Evolutionary conservation across 192 early-diverging fungal species (phyloP).

Genomic region (Linnemannia elongata): DNA sequence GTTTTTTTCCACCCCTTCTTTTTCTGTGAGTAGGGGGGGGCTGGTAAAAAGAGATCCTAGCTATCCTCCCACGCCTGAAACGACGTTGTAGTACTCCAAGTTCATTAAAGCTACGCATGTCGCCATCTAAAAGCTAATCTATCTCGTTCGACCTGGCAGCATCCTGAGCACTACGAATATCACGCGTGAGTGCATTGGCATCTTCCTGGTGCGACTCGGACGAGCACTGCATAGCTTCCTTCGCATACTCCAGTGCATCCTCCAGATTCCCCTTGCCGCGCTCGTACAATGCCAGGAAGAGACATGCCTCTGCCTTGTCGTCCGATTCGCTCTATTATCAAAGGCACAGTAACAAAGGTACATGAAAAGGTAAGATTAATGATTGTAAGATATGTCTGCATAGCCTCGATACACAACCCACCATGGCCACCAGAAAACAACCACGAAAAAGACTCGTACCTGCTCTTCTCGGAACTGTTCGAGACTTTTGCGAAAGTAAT

Average conservation of each 20-base stretch:
- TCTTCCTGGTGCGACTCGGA: slow-evolving; percentile 55
- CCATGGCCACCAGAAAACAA: not conserved
- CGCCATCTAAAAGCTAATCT: not conserved
- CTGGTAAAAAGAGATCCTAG: not conserved
- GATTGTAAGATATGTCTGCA: not conserved
- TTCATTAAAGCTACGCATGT: not conserved
- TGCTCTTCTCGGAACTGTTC: slow-evolving; percentile 35
- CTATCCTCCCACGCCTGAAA: not conserved
- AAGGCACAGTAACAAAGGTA: slow-evolving; percentile 25
- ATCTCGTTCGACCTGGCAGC: slow-evolving; percentile 3
- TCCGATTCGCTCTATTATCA: slow-evolving; percentile 41
- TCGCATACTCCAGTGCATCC: slow-evolving; percentile 52
- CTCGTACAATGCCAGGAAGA: slow-evolving; percentile 54
- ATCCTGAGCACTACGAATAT: slow-evolving; percentile 41
- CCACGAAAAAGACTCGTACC: slow-evolving; percentile 10
- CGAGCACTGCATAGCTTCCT: slow-evolving; percentile 38
- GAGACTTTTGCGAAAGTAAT: slow-evolving; percentile 67
- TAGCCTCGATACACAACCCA: not conserved
- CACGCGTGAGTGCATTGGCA: slow-evolving; percentile 52
- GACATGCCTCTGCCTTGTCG: slow-evolving; percentile 56
- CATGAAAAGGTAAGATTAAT: not conserved
- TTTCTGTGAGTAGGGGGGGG: not conserved
- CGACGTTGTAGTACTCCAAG: not conserved
- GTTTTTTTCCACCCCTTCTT: not conserved
- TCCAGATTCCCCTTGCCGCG: slow-evolving; percentile 42